Percentiles rank a stretch among this genome's conserved stretches.
Evolutionary conservation across 129 eudicot genomes (phyloP).

Genomic region (Flaveria sonorensis): DNA sequence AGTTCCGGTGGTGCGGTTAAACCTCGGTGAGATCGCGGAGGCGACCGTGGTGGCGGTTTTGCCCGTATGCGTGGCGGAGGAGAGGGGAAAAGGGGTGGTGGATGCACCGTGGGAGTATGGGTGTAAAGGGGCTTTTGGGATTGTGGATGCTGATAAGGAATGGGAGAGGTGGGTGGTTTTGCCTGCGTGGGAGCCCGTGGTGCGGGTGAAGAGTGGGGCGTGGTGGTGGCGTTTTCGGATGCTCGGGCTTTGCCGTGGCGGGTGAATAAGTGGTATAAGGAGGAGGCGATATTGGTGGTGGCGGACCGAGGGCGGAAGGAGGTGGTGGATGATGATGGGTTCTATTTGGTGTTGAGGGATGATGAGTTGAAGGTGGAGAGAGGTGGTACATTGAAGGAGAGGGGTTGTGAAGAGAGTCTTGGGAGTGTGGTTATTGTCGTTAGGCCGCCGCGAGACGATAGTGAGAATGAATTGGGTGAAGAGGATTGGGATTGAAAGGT

Average conservation of each 20-base stretch:
- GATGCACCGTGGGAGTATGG: constrained; percentile 77
- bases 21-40: constrained; percentile 73
- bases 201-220: constrained; percentile 66
- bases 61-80: constrained; percentile 67
- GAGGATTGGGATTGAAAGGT: constrained; percentile 74
- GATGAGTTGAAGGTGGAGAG: constrained; percentile 65
- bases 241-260: constrained; percentile 79
- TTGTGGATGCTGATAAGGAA: constrained; percentile 69
- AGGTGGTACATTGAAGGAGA: constrained; percentile 63
- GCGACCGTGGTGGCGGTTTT: constrained; percentile 55
- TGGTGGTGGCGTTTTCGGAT: constrained; percentile 65
- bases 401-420: constrained; percentile 36
- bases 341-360: constrained; percentile 50
- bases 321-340: constrained; percentile 57
- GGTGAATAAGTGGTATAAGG: constrained; percentile 60
- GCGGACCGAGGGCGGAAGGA: constrained; percentile 65
- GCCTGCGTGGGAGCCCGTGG: constrained; percentile 75
- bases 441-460: constrained; percentile 71
- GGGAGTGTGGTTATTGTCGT: constrained; percentile 80
- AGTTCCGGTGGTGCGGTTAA: constrained; percentile 81
- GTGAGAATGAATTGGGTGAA: constrained; percentile 39
- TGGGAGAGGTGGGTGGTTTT: constrained; percentile 87
- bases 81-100: constrained; percentile 49
- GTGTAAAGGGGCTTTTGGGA: constrained; percentile 62
- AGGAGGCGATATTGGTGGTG: constrained; percentile 74